A percentile compares a stretch with the other conserved stretches of the same genome.
Conservation (phyloP, 768 basidiomycete species). For the Pleurotus eryngii region DNA sequence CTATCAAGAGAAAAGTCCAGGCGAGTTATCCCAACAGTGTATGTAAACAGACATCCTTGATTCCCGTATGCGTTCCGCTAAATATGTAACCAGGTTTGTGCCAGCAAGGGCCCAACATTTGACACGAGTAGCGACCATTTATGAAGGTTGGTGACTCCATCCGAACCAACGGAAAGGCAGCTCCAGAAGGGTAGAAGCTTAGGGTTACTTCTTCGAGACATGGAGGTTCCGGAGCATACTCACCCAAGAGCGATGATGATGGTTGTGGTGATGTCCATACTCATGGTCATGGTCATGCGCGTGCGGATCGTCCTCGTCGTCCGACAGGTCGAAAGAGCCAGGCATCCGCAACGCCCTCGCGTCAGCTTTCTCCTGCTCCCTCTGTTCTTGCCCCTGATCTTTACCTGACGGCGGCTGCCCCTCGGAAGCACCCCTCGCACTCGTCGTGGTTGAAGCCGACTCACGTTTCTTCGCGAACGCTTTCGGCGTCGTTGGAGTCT, state of each 20-base stretch:
- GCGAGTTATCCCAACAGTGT: no score
- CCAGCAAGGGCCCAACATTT: no score
- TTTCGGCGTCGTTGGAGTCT: not conserved
- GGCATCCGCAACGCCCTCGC: slow-evolving; percentile 39
- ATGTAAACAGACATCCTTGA: no score
- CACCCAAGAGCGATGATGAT: slow-evolving; percentile 19
- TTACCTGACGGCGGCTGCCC: not conserved
- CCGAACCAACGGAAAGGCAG: no score
- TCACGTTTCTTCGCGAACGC: not conserved
- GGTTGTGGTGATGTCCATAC: slow-evolving; percentile 5
- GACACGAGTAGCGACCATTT: no score
- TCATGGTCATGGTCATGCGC: not conserved
- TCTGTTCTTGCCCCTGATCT: not conserved
- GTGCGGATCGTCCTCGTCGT: not conserved
- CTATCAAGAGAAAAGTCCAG: no score
- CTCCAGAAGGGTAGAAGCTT: no score
- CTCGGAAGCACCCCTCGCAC: not conserved
- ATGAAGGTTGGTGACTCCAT: no score
- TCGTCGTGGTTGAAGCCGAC: not conserved
- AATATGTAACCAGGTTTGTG: no score
- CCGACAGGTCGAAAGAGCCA: slow-evolving; percentile 43
- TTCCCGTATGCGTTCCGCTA: no score
- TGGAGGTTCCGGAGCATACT: slow-evolving; percentile 27
- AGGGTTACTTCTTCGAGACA: not conserved
- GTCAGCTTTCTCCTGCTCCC: slow-evolving; percentile 23